These are phyloP conservation scores for Poa annua DNA, from an alignment of 176 grass and related monocot species.

Conservation along the genomic window DNA sequence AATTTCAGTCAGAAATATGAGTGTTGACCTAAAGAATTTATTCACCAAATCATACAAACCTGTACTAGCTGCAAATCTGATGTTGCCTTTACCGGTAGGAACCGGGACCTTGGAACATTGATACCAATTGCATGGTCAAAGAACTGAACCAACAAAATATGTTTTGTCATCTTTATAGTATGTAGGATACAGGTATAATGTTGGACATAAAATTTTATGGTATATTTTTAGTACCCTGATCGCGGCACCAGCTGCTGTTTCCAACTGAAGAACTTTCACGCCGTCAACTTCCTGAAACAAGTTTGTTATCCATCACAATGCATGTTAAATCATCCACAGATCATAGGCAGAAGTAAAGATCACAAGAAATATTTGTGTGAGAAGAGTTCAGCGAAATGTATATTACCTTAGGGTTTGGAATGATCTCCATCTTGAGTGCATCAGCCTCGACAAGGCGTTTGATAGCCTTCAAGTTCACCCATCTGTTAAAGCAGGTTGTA, in stretches of 20 bases:
- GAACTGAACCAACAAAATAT: conserved; percentile 59
- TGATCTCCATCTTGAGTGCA: conserved; percentile 99
- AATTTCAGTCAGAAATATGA: conserved; percentile 8
- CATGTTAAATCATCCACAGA: not conserved
- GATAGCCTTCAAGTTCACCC: conserved; percentile 95
- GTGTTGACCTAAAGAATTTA: not conserved
- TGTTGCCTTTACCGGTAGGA: conserved; percentile 90
- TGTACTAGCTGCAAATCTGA: conserved; percentile 93
- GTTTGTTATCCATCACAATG: not conserved
- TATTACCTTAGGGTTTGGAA: conserved; percentile 91
- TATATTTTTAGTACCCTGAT: conserved; percentile 66
- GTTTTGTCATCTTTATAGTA: conserved; percentile 28
- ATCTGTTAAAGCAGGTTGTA: conserved; percentile 47
- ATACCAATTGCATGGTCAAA: conserved; percentile 86
- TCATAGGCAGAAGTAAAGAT: not conserved
- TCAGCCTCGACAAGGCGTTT: conserved; percentile 86
- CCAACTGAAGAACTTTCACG: conserved; percentile 87
- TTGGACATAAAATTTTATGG: conserved; percentile 10
- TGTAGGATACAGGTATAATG: not conserved
- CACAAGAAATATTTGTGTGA: not conserved
- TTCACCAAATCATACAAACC: conserved; percentile 44
- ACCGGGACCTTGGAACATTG: conserved; percentile 85
- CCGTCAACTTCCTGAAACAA: conserved; percentile 84
- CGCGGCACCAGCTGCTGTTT: conserved; percentile 91
- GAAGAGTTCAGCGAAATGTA: not conserved